Percentiles rank a stretch among this genome's conserved stretches.
Conservation (phyloP, 169 alveolate genomes). For the Eimeria zaria region DNA sequence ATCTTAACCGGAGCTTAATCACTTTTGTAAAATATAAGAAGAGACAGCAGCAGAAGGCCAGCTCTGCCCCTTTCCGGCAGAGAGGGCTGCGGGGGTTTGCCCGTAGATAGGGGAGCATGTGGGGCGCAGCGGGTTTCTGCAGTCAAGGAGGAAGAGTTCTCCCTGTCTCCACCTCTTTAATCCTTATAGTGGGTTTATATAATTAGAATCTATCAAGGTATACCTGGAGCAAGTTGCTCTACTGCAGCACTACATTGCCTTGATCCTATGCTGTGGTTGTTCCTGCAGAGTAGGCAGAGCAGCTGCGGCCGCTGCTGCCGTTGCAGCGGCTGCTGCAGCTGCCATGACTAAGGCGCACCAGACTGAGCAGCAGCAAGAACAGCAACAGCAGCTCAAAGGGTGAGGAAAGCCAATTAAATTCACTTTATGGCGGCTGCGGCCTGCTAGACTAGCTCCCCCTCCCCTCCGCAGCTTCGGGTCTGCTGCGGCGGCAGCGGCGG, state of each 20-base stretch:
- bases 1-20: too few species aligned
- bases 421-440: conserved; percentile 54
- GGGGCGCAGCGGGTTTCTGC: conserved; percentile 56
- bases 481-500: conserved; percentile 81
- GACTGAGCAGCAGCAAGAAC: conserved; percentile 69
- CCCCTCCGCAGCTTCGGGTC: conserved; percentile 50
- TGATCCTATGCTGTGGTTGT: conserved; percentile 34
- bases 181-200: not conserved
- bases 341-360: conserved; percentile 54
- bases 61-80: not conserved
- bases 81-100: conserved; percentile 67
- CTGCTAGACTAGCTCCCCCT: conserved; percentile 60
- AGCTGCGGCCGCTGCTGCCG: conserved; percentile 72
- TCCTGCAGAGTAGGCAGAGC: conserved; percentile 32
- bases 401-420: conserved; percentile 11
- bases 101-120: conserved; percentile 58
- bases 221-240: conserved; percentile 23
- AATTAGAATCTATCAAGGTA: not conserved
- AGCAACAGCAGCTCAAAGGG: conserved; percentile 67
- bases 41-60: conserved; percentile 17
- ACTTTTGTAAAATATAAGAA: not conserved
- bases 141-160: not conserved
- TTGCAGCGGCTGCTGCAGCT: conserved; percentile 73
- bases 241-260: conserved; percentile 18
- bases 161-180: not conserved